Base-by-base conservation (phyloP, 495 filamentous ascomycete species). In the Aspergillus homomorphus region DNA sequence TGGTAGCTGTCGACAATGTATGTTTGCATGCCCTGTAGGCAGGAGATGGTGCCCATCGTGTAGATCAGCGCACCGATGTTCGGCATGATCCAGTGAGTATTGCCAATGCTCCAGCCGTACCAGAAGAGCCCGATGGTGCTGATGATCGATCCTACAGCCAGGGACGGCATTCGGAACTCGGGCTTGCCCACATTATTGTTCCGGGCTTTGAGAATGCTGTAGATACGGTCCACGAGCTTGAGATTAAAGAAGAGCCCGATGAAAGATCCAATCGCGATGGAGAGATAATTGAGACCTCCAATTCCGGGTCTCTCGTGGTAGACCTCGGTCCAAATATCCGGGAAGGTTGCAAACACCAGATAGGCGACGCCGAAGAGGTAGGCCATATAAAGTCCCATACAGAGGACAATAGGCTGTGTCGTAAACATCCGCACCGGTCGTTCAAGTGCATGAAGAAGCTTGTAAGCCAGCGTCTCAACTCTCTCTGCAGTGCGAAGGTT, bases 51-150 rank as follows among this genome's bases (percentile, higher is more conserved):
- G 6, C 86, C 85, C 0, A 70, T 63, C 4, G 73, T 65, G 56
- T 89, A 85, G 16, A 89, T 64, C 2, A 68, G 69, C 7, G 80
- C 78, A 1, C 89, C 88, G 54, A 91, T 82, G 60, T 89, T 85
- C 0, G 53, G 83, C 28, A 78, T 77, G 24, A 83, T 73, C 79
- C 80, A 84, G 52, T 81, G 78, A 15, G 78, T 61, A 3, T 67
- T 52, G 20, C 70, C 69, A 14, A 74, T 74, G 5, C 82, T 82
- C 86, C 86, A 88, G 8, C 84, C 86, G 54, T 88, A 89, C 72
- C 82, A 76, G 65, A 88, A 83, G 0, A 89, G 62, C 0, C 86
- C 85, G 10, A 76, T 57, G 0, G 85, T 84, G 7, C 84, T 69
- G 1, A 86, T 56, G 1, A 84, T 16, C 0, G 80, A 71, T 4